These are phyloP conservation scores for Pholiota adiposa DNA, from an alignment of 1,284 basidiomycete genomes.

Conservation along the genomic window DNA sequence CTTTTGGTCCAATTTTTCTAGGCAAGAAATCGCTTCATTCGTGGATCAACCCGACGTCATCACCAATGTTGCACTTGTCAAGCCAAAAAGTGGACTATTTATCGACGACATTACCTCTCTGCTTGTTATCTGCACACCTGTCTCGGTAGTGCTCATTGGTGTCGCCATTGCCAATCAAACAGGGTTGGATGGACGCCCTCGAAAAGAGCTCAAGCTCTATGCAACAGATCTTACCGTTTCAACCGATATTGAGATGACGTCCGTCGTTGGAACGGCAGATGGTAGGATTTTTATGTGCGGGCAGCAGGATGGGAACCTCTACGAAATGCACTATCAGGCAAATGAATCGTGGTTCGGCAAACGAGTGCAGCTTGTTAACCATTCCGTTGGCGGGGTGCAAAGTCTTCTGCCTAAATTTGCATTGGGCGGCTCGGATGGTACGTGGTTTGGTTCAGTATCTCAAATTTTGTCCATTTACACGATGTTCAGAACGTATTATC, in stretches of 20 bases:
- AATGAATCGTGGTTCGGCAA: conserved; percentile 95
- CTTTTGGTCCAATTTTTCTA: conserved; percentile 33
- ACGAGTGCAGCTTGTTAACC: conserved; percentile 81
- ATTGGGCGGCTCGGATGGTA: conserved; percentile 64
- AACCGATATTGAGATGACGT: conserved; percentile 85
- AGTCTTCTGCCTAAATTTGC: conserved; percentile 74
- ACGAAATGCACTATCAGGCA: conserved; percentile 93
- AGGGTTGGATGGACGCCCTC: conserved; percentile 48
- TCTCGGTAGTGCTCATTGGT: conserved; percentile 86
- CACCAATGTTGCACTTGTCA: conserved; percentile 83
- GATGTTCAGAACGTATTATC: conserved; percentile 64
- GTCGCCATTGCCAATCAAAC: conserved; percentile 63
- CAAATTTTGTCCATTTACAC: conserved; percentile 12
- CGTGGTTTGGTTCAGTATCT: conserved; percentile 16
- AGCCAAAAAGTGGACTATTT: conserved; percentile 83
- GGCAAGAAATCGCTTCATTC: conserved; percentile 86
- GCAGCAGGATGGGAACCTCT: conserved; percentile 85
- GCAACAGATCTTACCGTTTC: conserved; percentile 85
- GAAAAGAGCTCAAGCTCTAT: conserved; percentile 85
- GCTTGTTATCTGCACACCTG: conserved; percentile 89
- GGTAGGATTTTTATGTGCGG: conserved; percentile 95
- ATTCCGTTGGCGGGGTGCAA: conserved; percentile 75
- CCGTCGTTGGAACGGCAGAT: conserved; percentile 77
- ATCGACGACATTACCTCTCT: conserved; percentile 92
- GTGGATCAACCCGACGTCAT: conserved; percentile 93